Conservation (phyloP, 2,329 filamentous ascomycete genomes). For the Davidsoniella virescens region DNA sequence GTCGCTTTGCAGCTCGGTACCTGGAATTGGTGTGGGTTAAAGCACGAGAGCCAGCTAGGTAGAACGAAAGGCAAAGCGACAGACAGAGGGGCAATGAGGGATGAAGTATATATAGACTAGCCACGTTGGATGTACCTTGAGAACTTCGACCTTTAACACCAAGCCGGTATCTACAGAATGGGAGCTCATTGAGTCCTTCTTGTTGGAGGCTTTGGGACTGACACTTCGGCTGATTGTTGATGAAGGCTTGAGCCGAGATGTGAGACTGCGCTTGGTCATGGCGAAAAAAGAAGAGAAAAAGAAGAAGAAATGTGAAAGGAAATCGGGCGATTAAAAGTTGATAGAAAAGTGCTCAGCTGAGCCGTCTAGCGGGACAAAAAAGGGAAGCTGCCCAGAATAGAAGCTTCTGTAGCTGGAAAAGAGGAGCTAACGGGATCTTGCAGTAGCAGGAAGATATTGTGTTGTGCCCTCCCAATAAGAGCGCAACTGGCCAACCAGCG, state of each 20-base stretch:
- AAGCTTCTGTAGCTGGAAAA: background rate
- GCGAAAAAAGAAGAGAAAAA: background rate
- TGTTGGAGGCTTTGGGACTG: conserved; percentile 21
- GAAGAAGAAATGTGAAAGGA: background rate
- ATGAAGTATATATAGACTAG: too few species aligned
- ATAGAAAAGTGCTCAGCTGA: too few species aligned
- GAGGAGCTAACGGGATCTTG: too few species aligned
- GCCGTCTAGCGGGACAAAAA: background rate
- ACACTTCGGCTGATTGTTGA: conserved; percentile 27
- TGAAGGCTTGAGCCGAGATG: conserved; percentile 31
- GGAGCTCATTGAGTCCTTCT: conserved; percentile 24
- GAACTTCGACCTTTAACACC: conserved; percentile 34
- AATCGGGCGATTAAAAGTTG: background rate
- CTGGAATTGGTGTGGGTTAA: too few species aligned
- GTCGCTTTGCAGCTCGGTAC: too few species aligned
- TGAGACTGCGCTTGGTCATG: conserved; percentile 41
- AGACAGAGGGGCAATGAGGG: too few species aligned
- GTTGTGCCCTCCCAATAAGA: too few species aligned
- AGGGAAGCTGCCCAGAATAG: background rate
- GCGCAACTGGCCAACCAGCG: too few species aligned
- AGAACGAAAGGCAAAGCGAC: too few species aligned
- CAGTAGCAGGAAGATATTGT: too few species aligned
- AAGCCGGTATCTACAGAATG: conserved; percentile 33
- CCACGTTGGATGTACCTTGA: conserved; percentile 25
- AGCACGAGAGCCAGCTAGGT: background rate